Evolutionary conservation across 306 rosid genomes (phyloP).

Genomic region (Prunus armeniaca): DNA sequence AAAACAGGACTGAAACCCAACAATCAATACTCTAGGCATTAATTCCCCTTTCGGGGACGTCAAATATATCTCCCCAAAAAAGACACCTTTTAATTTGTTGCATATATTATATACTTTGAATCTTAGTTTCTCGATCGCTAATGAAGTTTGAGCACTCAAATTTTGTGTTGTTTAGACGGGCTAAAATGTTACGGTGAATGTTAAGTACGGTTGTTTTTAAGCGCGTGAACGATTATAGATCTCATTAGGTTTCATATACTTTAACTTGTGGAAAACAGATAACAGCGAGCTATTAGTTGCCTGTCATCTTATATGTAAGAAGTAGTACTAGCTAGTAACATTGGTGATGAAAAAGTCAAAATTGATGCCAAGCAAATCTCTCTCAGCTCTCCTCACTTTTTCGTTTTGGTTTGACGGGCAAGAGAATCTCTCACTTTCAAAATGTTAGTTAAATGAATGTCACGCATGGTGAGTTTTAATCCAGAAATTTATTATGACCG

Average conservation of each 20-base stretch:
- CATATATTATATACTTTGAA: no score
- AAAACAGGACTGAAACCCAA: background rate
- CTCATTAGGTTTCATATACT: no score
- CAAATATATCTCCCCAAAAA: no score
- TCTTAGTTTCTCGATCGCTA: no score
- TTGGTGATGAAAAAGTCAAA: background rate
- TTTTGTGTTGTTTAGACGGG: no score
- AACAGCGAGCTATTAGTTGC: background rate
- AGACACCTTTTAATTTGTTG: no score
- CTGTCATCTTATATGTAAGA: background rate
- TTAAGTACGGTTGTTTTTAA: no score
- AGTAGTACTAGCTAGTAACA: background rate
- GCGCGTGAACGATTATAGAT: no score
- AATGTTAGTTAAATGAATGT: no score
- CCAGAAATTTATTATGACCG: background rate
- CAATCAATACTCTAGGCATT: background rate
- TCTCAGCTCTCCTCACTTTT: background rate
- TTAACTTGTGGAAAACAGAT: no score
- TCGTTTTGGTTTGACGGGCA: background rate
- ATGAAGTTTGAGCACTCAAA: no score
- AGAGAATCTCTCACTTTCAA: background rate
- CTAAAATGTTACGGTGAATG: no score
- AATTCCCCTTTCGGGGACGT: background rate
- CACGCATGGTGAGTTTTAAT: background rate
- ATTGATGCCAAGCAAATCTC: background rate